These are phyloP conservation scores for Aspergillus asperescens DNA, from an alignment of 495 filamentous ascomycete species.

Conservation along the genomic window DNA sequence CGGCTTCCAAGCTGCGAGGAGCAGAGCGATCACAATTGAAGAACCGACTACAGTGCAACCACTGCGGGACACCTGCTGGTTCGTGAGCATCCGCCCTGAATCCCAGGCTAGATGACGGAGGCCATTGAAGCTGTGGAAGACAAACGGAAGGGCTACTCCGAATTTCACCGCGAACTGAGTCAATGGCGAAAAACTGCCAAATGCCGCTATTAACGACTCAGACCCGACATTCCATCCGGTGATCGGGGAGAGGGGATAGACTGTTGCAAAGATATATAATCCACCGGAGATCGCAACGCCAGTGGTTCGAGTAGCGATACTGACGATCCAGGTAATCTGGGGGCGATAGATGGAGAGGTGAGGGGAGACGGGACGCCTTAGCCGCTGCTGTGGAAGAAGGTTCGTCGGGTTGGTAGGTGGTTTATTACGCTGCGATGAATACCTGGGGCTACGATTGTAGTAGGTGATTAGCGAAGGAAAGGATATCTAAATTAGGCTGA, in stretches of 20 bases:
- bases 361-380: slow-evolving; percentile 67
- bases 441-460: no score
- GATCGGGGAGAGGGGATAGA: background rate
- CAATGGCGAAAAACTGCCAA: background rate
- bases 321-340: background rate
- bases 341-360: slow-evolving; percentile 71
- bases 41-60: no score
- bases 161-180: background rate
- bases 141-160: background rate
- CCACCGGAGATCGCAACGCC: background rate
- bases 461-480: no score
- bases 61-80: background rate
- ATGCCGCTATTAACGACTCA: background rate
- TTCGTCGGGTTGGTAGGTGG: no score
- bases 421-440: no score
- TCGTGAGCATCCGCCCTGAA: background rate
- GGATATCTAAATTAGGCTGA: no score
- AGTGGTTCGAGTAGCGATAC: background rate
- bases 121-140: background rate
- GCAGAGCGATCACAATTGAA: no score
- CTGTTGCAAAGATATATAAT: background rate
- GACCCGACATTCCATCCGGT: background rate
- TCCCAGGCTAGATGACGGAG: background rate
- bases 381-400: slow-evolving; percentile 65
- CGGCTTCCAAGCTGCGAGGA: background rate